Conservation (phyloP, 352 stramenopile genomes). For the Globisporangium alternatum region DNA sequence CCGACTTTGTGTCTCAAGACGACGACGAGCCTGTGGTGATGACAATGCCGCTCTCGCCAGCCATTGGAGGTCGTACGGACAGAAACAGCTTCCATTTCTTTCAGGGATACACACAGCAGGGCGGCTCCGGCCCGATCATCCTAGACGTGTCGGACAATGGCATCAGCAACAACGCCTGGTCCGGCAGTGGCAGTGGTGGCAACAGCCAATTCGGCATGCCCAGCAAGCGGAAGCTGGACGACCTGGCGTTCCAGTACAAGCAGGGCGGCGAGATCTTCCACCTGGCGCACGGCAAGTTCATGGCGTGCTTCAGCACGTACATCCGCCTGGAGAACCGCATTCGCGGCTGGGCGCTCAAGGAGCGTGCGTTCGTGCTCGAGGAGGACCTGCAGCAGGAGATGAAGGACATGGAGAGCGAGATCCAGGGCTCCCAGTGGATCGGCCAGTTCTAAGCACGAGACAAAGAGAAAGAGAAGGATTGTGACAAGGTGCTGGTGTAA, state of each 20-base stretch:
- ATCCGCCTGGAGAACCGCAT: constrained; percentile 53
- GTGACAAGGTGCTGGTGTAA: neutral
- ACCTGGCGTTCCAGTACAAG: constrained; percentile 38
- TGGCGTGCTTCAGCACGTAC: constrained; percentile 53
- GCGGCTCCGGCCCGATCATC: neutral
- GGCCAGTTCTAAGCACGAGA: constrained; percentile 9
- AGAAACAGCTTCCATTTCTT: neutral
- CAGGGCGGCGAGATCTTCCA: constrained; percentile 39
- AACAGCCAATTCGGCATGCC: neutral
- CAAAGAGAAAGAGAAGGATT: neutral
- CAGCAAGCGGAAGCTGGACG: constrained; percentile 32
- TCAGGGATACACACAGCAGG: neutral
- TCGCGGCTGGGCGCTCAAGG: constrained; percentile 40
- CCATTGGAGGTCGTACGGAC: neutral
- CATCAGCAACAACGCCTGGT: constrained; percentile 1
- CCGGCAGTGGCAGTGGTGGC: neutral
- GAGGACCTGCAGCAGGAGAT: constrained; percentile 63
- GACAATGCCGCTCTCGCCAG: constrained; percentile 8
- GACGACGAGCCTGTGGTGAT: neutral
- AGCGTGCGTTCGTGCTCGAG: constrained; percentile 56
- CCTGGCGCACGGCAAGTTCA: constrained; percentile 41
- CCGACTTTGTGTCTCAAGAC: constrained; percentile 10
- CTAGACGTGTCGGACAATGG: neutral
- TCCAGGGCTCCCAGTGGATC: constrained; percentile 18
- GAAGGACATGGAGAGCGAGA: constrained; percentile 22